Base-by-base conservation (phyloP, 148 eudicot species). In the Selenicereus undatus region DNA sequence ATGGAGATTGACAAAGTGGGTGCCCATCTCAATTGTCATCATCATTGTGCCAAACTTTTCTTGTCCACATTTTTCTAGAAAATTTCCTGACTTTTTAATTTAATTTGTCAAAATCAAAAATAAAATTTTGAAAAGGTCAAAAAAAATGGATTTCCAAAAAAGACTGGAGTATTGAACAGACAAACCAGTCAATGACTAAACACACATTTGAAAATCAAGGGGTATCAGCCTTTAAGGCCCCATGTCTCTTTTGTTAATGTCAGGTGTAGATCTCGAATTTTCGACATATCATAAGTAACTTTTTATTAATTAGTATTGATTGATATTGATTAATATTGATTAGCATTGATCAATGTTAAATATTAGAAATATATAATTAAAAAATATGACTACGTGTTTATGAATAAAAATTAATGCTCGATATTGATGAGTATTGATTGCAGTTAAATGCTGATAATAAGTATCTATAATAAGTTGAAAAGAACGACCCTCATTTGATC, bases 21-120 rank as follows among this genome's bases (percentile, higher is more conserved):
- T 74, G 73, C 72, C 82, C 78, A 75, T 64, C 35, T 74, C 50
- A 48, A 74, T 79, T 71, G 75, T 71, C 69, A 79, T 71, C 77
- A 80, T 75, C 29, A 74, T 74, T 45, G 64, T 43, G 73, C 78
- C 74, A 74, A 75, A 48, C 32, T 29, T 75, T 75, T 81, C 48
- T 32, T 74, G 65, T 30, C 83, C 83, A 81, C 75, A 81, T 27
- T 22, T 27, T 22, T 65, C 69, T 26, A 65, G 27, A 43, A 58
- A 14, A 56, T 27, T 65, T 56, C 54, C 68, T 56, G 14, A 71
- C 70, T 79, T 72, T 36, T 16, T 62, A 35, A 39, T 52, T 72
- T 54, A 78, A 21, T 21, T 17, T 56, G 62, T 56, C 62, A 56
- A 39, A 39, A 56, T 16, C 3, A 56, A 11, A 54, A 56, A 17